Evolutionary conservation across 805 yeast species (phyloP).

Genomic region (Saccharomycopsis vini): DNA sequence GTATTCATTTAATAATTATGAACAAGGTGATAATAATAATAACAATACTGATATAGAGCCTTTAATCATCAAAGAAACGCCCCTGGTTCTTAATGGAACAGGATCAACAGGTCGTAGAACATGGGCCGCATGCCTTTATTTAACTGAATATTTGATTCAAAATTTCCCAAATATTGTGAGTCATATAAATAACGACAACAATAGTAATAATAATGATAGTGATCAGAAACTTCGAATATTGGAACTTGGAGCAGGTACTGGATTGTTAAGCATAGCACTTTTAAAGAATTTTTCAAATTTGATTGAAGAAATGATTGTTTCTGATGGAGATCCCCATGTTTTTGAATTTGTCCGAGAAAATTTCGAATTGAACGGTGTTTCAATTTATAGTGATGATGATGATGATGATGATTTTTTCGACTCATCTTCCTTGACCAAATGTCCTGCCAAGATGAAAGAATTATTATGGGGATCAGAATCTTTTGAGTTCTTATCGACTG

Average conservation of each 20-base stretch:
- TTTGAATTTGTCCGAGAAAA: constrained; percentile 41
- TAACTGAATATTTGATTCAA: constrained; percentile 42
- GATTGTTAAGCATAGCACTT: constrained; percentile 50
- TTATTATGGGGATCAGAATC: constrained; percentile 57
- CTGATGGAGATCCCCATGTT: constrained; percentile 57
- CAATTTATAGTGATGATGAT: constrained; percentile 20
- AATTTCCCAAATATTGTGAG: no score
- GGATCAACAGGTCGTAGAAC: constrained; percentile 88
- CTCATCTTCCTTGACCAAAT: no score
- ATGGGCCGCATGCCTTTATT: constrained; percentile 83
- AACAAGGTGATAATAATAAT: no score
- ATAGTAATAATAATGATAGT: constrained; percentile 20
- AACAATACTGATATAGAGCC: no score
- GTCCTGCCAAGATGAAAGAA: constrained; percentile 24
- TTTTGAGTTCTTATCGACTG: constrained; percentile 26
- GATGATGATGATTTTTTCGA: no score
- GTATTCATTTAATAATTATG: no score
- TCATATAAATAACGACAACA: background rate
- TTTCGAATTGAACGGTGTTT: constrained; percentile 35
- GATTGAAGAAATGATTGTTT: constrained; percentile 21
- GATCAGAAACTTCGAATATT: constrained; percentile 29
- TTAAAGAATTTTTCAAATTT: constrained; percentile 13
- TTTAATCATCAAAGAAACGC: constrained; percentile 32
- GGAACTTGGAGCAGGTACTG: constrained; percentile 90
- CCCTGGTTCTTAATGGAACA: constrained; percentile 53